These are phyloP conservation scores for Penicillium longicatenatum DNA, from an alignment of 495 filamentous ascomycete species.

Conservation along the genomic window DNA sequence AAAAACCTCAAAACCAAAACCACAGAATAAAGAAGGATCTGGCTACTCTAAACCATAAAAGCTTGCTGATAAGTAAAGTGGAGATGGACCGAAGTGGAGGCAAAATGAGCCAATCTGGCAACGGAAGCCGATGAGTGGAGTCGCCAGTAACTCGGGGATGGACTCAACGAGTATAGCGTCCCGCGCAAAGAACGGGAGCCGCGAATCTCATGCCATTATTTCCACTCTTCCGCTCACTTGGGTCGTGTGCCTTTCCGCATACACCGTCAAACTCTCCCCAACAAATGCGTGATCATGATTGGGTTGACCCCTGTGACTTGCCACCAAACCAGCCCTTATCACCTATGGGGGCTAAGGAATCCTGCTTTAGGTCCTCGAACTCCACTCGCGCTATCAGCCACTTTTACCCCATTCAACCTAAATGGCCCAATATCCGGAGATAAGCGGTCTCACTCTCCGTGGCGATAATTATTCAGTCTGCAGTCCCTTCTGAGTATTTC, in stretches of 20 bases:
- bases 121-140: constrained; percentile 3
- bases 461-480: background rate
- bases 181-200: background rate
- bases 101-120: constrained; percentile 1
- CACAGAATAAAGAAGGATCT: background rate
- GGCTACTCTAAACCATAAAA: background rate
- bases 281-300: background rate
- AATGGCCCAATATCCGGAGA: background rate
- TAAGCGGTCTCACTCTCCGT: background rate
- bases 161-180: background rate
- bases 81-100: background rate
- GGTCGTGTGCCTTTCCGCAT: constrained; percentile 1
- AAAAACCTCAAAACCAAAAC: background rate
- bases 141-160: background rate
- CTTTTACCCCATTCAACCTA: background rate
- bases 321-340: constrained; percentile 1
- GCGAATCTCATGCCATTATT: background rate
- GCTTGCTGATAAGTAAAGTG: background rate
- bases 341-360: background rate
- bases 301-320: background rate
- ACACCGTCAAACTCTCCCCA: background rate
- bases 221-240: background rate
- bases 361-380: background rate
- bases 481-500: background rate
- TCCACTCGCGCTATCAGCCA: constrained; percentile 1